Evolutionary conservation across 345 rosid species (phyloP), one percentile per base, ranked within the genome.

Genomic region (Salix suchowensis): DNA sequence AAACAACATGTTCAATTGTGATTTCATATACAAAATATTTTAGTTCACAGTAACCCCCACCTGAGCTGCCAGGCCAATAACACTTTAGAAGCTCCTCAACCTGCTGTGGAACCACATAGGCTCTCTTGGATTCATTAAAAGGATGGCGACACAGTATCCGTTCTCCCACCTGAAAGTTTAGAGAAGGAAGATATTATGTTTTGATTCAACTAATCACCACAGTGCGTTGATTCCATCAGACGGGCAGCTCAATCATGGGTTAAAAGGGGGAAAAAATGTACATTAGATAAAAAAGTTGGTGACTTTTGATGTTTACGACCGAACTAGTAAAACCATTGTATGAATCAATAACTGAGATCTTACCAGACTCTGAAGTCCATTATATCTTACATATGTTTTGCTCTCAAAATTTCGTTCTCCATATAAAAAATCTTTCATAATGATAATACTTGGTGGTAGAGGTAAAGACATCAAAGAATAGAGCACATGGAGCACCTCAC

Each of bases 141-240:
- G 99, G 99, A 84, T 96, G 99, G 39, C 97, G 97, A n/a, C 99
- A 93, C 21, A 96, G 86, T 71, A 96, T 74, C 70, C 97, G 85
- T 75, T 93, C 93, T 70, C 97, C 98, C 50, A 90, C 94, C 99
- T 89, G 85, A 42, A 46, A 78, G 76, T 70, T 71, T 2, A 12
- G 40, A 44, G 40, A 39, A 5, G 10, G 44, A 28, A 30, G 76
- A 40, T 34, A 70, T 64, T 68, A 70, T 48, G 15, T 32, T 24
- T 8, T 28, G 10, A 16, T 65, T 36, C 50, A 58, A 44, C 40
- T 54, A 52, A 18, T 61, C 70, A 71, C 32, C 12, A 30, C 34
- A 75, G 36, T 5, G 21, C 21, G 46, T 39, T 24, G 23, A n/a
- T 12, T 58, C 64, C 23, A 10, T 58, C 64, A 58, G 2, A 7